phyloP scores from a whole-genome alignment of 441 rosid species.

The Theobroma grandiflorum region DNA sequence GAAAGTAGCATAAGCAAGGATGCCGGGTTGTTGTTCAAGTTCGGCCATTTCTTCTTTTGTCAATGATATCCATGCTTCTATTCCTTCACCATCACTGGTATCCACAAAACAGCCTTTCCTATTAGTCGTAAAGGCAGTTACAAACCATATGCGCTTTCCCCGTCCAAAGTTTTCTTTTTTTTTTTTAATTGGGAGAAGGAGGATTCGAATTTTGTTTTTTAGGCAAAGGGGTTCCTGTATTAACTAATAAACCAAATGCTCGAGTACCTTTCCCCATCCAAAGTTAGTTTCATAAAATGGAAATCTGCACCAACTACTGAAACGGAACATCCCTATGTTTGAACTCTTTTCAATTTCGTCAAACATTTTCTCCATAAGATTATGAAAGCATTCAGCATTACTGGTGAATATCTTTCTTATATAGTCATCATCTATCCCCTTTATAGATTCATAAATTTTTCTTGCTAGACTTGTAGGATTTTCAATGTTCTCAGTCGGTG shows the following conservation, averaged over 20 bases:
- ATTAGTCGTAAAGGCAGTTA: background rate
- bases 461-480: background rate
- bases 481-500: background rate
- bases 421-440: background rate
- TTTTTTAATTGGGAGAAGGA: too few species aligned
- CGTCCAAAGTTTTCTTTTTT: conserved; percentile 42
- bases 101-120: conserved; percentile 16
- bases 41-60: conserved; percentile 20
- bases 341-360: conserved; percentile 4
- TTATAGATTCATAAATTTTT: background rate
- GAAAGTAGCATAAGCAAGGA: conserved; percentile 4
- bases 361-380: background rate
- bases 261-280: conserved; percentile 40
- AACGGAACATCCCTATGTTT: conserved; percentile 6
- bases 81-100: conserved; percentile 37
- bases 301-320: conserved; percentile 42
- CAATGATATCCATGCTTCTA: conserved; percentile 40
- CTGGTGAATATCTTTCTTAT: background rate
- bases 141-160: conserved; percentile 36
- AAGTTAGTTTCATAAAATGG: conserved; percentile 37
- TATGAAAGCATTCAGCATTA: background rate
- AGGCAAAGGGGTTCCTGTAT: too few species aligned
- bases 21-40: conserved; percentile 24
- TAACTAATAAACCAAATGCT: too few species aligned
- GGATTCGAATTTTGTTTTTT: too few species aligned